A percentile compares a stretch with the other conserved stretches of the same genome.
Evolutionary conservation across 306 rosid genomes (phyloP).

Genomic region (Hippophae rhamnoides): DNA sequence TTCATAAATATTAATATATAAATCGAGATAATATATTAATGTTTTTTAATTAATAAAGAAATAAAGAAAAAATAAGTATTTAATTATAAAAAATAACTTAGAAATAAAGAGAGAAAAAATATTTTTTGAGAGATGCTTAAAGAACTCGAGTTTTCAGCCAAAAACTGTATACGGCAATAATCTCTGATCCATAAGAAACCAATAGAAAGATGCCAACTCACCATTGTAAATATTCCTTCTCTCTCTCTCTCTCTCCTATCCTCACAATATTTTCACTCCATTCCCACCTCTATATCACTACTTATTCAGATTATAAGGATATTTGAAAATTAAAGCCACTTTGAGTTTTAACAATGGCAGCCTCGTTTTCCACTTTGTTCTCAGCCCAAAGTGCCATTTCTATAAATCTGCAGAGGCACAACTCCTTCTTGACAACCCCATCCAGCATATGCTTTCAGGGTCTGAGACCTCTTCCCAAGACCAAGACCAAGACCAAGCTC

Average conservation of each 20-base stretch:
- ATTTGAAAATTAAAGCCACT: background rate
- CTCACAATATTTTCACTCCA: conserved; percentile 28
- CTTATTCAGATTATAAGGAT: conserved; percentile 1
- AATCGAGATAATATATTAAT: too few species aligned
- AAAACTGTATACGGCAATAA: conserved; percentile 4
- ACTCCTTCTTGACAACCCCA: conserved; percentile 24
- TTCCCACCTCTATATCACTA: conserved; percentile 25
- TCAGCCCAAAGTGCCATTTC: conserved; percentile 23
- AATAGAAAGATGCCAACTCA: conserved; percentile 49
- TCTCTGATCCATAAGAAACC: conserved; percentile 49
- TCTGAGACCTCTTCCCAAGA: conserved; percentile 31
- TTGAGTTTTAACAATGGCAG: conserved; percentile 33
- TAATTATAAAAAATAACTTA: too few species aligned
- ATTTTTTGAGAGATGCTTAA: too few species aligned
- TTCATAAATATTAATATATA: too few species aligned
- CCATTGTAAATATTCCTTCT: conserved; percentile 27
- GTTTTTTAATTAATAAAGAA: too few species aligned
- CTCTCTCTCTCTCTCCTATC: conserved; percentile 15
- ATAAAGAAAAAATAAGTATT: too few species aligned
- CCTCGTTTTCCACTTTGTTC: conserved; percentile 38
- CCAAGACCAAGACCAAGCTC: conserved; percentile 21
- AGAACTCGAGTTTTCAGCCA: too few species aligned
- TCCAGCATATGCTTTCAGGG: conserved; percentile 62
- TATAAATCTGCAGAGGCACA: conserved; percentile 24
- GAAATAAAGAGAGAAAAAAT: too few species aligned